Percentiles rank a stretch among this genome's conserved stretches.
Conservation (phyloP, 164 flowering plant species). For the Hamamelis virginiana region DNA sequence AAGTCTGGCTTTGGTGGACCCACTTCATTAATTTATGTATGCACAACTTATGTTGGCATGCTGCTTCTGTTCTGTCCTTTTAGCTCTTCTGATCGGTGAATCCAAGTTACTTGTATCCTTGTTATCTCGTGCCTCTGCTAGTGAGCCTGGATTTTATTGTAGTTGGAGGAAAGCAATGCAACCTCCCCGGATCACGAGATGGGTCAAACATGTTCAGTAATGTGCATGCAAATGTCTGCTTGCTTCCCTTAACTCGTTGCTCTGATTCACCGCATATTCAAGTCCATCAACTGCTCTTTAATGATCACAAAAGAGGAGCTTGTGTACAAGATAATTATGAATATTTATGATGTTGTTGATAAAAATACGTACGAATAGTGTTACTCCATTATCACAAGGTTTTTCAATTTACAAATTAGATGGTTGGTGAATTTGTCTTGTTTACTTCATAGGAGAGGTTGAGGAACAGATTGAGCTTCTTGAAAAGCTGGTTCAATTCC, state of each 20-base stretch:
- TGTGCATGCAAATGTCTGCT: slow-evolving; percentile 25
- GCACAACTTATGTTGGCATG: no score
- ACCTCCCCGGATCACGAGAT: background rate
- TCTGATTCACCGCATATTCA: slow-evolving; percentile 40
- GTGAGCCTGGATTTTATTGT: no score
- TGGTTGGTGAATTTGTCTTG: background rate
- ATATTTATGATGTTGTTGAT: slow-evolving; percentile 44
- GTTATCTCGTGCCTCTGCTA: no score
- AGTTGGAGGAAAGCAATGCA: slow-evolving; percentile 18
- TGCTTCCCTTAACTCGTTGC: slow-evolving; percentile 42
- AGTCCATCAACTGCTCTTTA: slow-evolving; percentile 32
- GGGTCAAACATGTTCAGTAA: slow-evolving; percentile 9
- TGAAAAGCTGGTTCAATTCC: slow-evolving; percentile 60
- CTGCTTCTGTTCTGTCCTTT: no score
- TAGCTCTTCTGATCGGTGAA: no score
- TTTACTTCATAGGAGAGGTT: slow-evolving; percentile 39
- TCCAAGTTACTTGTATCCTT: no score
- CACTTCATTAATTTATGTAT: background rate
- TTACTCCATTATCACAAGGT: background rate
- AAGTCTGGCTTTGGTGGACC: background rate
- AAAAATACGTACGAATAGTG: slow-evolving; percentile 31
- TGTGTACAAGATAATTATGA: slow-evolving; percentile 57
- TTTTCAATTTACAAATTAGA: background rate
- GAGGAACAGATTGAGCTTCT: slow-evolving; percentile 63
- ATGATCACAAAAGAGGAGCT: slow-evolving; percentile 81